These are phyloP conservation scores for Bathelium albidoporum DNA, from an alignment of 495 filamentous ascomycete genomes.

Conservation along the genomic window DNA sequence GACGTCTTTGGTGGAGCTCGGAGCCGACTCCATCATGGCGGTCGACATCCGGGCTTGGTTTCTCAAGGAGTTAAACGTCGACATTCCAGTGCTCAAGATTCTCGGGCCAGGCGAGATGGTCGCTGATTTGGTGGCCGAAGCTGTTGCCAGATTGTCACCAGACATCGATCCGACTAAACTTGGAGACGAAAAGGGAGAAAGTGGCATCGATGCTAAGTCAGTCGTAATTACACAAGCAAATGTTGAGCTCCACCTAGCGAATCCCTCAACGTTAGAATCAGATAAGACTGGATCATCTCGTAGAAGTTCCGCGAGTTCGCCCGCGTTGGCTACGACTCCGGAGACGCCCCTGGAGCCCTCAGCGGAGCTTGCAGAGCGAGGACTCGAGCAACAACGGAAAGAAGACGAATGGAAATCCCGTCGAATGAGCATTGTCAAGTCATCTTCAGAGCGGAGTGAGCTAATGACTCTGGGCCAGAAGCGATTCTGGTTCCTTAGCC, in stretches of 20 bases:
- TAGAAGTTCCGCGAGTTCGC: no score
- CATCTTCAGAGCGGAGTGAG: not conserved
- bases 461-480: not conserved
- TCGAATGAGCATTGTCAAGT: not conserved
- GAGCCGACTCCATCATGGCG: not conserved
- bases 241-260: no score
- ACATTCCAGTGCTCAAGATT: constrained; percentile 1
- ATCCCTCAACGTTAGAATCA: no score
- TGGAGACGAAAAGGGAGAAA: not conserved
- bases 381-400: not conserved
- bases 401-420: not conserved
- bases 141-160: not conserved
- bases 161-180: not conserved
- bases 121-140: not conserved
- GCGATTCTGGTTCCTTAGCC: not conserved
- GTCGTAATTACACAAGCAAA: no score
- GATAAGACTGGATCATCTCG: no score
- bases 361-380: no score
- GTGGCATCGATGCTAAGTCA: not conserved
- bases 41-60: constrained; percentile 1
- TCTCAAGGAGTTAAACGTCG: not conserved
- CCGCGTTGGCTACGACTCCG: no score
- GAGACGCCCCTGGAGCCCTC: no score
- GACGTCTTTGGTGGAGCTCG: not conserved
- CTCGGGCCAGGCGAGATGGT: no score